These are phyloP conservation scores for Geosiphon pyriformis DNA, from an alignment of 192 early-diverging fungal genomes.

Conservation along the genomic window DNA sequence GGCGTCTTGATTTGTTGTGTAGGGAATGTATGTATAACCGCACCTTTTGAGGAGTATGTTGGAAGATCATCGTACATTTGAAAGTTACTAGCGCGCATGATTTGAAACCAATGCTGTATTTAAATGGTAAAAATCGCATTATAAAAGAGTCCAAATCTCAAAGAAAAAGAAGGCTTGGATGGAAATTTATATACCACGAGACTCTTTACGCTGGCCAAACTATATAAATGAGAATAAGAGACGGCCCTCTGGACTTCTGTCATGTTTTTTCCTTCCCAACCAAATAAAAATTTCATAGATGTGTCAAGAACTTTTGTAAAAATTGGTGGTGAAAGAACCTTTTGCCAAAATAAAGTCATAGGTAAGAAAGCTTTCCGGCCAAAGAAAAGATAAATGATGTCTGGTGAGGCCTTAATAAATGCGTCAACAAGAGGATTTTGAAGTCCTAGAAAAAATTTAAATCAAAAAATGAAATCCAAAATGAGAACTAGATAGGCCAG, in stretches of 20 bases:
- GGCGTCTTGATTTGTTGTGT: conserved; percentile 76
- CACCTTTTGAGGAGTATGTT: conserved; percentile 39
- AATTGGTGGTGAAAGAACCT: conserved; percentile 64
- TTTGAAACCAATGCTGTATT: conserved; percentile 90
- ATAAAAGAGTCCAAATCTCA: no score
- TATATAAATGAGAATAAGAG: conserved; percentile 83
- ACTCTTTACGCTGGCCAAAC: conserved; percentile 81
- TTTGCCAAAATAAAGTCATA: conserved; percentile 81
- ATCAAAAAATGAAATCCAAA: no score
- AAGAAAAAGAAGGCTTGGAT: no score
- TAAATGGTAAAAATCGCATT: no score
- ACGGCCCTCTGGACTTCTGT: conserved; percentile 69
- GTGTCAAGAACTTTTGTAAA: conserved; percentile 71
- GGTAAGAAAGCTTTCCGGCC: conserved; percentile 78
- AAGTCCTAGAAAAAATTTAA: conserved; percentile 43
- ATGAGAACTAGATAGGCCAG: no score
- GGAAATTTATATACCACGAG: conserved; percentile 58
- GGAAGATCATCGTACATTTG: conserved; percentile 92
- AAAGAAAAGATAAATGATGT: conserved; percentile 83
- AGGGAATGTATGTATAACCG: conserved; percentile 58
- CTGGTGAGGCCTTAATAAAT: conserved; percentile 77
- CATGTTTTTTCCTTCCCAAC: conserved; percentile 69
- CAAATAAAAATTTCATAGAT: conserved; percentile 72
- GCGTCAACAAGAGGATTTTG: conserved; percentile 77
- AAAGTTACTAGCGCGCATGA: conserved; percentile 76